Evolutionary conservation across 352 stramenopile genomes (phyloP).

Genomic region (Globisporangium okanoganense): DNA sequence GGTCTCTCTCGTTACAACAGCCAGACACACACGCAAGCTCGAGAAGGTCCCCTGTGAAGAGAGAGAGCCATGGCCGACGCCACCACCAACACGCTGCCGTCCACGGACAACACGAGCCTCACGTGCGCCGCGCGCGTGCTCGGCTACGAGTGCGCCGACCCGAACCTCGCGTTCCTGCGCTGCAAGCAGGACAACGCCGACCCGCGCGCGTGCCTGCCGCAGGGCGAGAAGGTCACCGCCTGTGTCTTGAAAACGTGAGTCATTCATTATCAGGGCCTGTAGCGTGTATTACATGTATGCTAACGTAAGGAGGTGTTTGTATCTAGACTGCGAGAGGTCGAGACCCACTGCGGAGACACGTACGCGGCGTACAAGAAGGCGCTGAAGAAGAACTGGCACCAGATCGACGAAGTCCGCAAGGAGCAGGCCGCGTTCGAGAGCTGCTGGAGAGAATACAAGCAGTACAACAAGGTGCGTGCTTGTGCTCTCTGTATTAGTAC

Average conservation of each 20-base stretch:
- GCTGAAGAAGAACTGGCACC: slow-evolving; percentile 88
- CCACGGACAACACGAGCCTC: slow-evolving; percentile 87
- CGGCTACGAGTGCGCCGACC: slow-evolving; percentile 75
- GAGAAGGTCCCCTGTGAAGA: too few relatives aligned
- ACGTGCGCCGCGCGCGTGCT: slow-evolving; percentile 81
- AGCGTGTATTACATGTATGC: background rate
- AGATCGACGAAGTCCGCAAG: slow-evolving; percentile 82
- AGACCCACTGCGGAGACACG: slow-evolving; percentile 81
- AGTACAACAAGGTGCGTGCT: slow-evolving; percentile 26
- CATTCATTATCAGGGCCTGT: too few relatives aligned
- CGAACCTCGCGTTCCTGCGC: slow-evolving; percentile 82
- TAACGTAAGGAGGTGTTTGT: slow-evolving; percentile 1
- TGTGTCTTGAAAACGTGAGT: slow-evolving; percentile 85
- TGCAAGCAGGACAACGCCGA: slow-evolving; percentile 86
- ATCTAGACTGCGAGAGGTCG: slow-evolving; percentile 64
- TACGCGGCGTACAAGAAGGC: slow-evolving; percentile 87
- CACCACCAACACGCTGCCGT: slow-evolving; percentile 54
- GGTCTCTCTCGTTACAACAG: slow-evolving; percentile 8
- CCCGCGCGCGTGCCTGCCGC: slow-evolving; percentile 70
- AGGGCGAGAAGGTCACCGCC: slow-evolving; percentile 87
- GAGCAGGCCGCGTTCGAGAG: slow-evolving; percentile 81
- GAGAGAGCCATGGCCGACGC: slow-evolving; percentile 52
- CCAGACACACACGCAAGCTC: background rate
- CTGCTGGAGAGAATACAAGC: slow-evolving; percentile 85
- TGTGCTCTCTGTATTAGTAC: background rate